Percentiles rank a stretch among this genome's conserved stretches.
Conservation (phyloP, 148 eudicot genomes). For the Heliosperma pusillum region DNA sequence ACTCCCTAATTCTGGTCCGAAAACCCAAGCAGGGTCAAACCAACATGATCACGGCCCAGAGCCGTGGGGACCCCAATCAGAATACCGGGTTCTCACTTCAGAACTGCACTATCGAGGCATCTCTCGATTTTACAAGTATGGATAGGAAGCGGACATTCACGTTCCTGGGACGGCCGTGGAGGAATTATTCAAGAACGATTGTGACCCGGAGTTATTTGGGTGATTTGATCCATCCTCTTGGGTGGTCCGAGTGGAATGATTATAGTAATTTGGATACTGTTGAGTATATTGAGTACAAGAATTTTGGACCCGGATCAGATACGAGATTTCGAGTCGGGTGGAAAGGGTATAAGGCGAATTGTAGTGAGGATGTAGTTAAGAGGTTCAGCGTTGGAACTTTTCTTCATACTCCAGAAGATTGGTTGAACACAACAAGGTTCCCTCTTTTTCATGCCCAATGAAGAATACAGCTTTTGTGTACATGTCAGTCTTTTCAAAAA, state of each 20-base stretch:
- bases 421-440: slow-evolving; percentile 47
- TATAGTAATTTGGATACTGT: slow-evolving; percentile 53
- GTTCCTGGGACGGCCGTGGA: slow-evolving; percentile 66
- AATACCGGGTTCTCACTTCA: slow-evolving; percentile 57
- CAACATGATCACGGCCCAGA: slow-evolving; percentile 66
- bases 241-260: slow-evolving; percentile 59
- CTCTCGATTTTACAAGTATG: slow-evolving; percentile 28
- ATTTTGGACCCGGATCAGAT: slow-evolving; percentile 64
- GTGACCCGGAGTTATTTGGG: slow-evolving; percentile 58
- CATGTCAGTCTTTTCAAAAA: too few species aligned
- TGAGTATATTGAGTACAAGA: slow-evolving; percentile 58
- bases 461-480: too few species aligned
- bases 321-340: slow-evolving; percentile 47
- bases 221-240: slow-evolving; percentile 52
- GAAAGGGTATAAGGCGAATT: slow-evolving; percentile 59
- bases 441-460: slow-evolving; percentile 36
- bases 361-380: slow-evolving; percentile 34
- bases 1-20: slow-evolving; percentile 46
- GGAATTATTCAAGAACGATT: slow-evolving; percentile 59
- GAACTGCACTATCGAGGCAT: slow-evolving; percentile 49
- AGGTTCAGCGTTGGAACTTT: slow-evolving; percentile 42
- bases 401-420: slow-evolving; percentile 43
- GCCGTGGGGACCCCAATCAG: slow-evolving; percentile 63
- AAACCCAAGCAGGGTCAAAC: slow-evolving; percentile 50
- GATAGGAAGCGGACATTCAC: slow-evolving; percentile 36